Conservation (phyloP, 1,284 basidiomycete genomes). For the Tilletiopsis washingtonensis region DNA sequence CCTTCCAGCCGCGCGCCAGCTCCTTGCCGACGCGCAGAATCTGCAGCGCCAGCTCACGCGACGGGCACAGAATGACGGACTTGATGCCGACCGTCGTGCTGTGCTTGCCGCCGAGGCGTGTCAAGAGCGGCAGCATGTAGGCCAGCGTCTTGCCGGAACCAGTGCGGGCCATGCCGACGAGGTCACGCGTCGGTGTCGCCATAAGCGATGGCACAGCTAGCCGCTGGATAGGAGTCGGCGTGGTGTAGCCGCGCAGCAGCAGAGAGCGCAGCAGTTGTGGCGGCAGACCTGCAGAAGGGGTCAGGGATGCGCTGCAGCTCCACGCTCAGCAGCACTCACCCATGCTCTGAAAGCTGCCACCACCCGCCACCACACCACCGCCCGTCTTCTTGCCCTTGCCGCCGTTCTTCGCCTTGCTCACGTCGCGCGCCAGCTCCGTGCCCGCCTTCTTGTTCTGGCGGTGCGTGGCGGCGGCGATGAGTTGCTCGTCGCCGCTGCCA, state of each 20-base stretch:
- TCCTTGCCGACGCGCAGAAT: constrained; percentile 91
- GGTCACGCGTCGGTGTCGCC: constrained; percentile 75
- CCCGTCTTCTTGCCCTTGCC: constrained; percentile 32
- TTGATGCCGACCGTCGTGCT: constrained; percentile 73
- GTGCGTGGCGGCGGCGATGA: constrained; percentile 41
- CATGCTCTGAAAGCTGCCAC: constrained; percentile 46
- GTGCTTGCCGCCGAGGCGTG: constrained; percentile 74
- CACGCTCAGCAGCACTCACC: constrained; percentile 9
- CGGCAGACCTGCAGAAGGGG: constrained; percentile 59
- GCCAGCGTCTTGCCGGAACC: constrained; percentile 97
- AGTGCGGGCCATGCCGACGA: constrained; percentile 96
- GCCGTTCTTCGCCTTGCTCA: constrained; percentile 24
- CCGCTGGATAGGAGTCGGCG: constrained; percentile 93
- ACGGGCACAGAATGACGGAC: constrained; percentile 81
- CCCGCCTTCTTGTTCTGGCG: constrained; percentile 43
- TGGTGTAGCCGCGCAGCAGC: constrained; percentile 84
- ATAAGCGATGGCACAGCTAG: constrained; percentile 79
- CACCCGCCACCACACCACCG: constrained; percentile 34
- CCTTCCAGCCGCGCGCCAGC: constrained; percentile 61
- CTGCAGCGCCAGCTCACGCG: constrained; percentile 88
- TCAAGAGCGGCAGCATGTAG: constrained; percentile 86
- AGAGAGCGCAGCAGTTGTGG: constrained; percentile 76
- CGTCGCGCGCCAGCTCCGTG: constrained; percentile 33
- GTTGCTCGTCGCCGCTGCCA: constrained; percentile 31
- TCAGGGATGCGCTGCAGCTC: neutral